Conservation (phyloP, 768 basidiomycete genomes). For the Nidularia sp. region DNA sequence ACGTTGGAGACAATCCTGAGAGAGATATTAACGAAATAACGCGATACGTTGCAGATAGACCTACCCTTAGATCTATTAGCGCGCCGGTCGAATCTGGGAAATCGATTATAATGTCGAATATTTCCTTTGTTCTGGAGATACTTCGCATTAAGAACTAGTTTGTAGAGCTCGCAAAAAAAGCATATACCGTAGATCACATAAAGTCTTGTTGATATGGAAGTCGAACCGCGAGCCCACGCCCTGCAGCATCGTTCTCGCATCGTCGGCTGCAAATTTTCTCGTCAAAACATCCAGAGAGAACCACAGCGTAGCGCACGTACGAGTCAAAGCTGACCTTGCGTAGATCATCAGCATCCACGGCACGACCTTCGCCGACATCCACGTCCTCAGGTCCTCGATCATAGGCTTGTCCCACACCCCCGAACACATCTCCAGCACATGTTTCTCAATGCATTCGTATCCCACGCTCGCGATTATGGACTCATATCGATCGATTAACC, state of each 20-base stretch:
- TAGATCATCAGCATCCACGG: slow-evolving; percentile 86
- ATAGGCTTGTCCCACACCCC: slow-evolving; percentile 68
- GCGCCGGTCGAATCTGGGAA: slow-evolving; percentile 86
- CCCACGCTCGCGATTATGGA: slow-evolving; percentile 79
- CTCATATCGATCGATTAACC: slow-evolving; percentile 80
- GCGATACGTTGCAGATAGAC: background rate
- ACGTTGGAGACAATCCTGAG: slow-evolving; percentile 72
- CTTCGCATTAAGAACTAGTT: background rate
- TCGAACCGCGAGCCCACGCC: slow-evolving; percentile 83
- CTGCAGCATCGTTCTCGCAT: slow-evolving; percentile 68
- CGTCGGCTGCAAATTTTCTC: slow-evolving; percentile 45
- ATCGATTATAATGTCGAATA: slow-evolving; percentile 96
- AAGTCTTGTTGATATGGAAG: slow-evolving; percentile 87
- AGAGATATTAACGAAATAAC: background rate
- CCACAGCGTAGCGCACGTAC: slow-evolving; percentile 27
- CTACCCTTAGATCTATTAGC: slow-evolving; percentile 79
- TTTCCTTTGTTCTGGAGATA: slow-evolving; percentile 59
- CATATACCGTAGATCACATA: slow-evolving; percentile 78
- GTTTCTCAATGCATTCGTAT: slow-evolving; percentile 78
- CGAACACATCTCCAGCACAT: slow-evolving; percentile 63
- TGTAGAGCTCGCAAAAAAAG: background rate
- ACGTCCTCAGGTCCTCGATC: slow-evolving; percentile 56
- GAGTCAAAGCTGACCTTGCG: slow-evolving; percentile 56
- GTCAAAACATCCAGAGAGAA: background rate
- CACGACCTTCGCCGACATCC: slow-evolving; percentile 79